Evolutionary conservation across 1,284 basidiomycete species (phyloP).

Genomic region (Leccinum solheimii): DNA sequence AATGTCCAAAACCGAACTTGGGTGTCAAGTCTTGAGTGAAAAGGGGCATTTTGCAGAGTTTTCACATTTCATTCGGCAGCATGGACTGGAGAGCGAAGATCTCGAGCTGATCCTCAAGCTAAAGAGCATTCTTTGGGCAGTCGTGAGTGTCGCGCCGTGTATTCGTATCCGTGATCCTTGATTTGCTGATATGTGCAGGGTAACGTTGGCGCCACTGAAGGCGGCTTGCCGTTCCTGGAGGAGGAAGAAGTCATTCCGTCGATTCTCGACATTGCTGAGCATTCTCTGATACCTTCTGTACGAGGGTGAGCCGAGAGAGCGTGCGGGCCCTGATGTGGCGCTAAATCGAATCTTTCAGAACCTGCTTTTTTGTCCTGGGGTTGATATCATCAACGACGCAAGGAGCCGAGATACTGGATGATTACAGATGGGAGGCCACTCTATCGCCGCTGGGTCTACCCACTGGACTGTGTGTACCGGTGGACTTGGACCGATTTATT

Average conservation of each 20-base stretch:
- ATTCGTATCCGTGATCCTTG: not conserved
- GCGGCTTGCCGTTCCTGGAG: constrained; percentile 92
- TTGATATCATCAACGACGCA: constrained; percentile 73
- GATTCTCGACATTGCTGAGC: constrained; percentile 89
- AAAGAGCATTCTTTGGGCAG: constrained; percentile 96
- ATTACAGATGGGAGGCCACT: constrained; percentile 91
- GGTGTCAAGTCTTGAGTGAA: constrained; percentile 86
- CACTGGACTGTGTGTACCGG: constrained; percentile 88
- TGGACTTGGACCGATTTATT: constrained; percentile 79
- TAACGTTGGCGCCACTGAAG: constrained; percentile 88
- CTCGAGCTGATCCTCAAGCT: constrained; percentile 82
- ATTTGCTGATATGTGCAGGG: constrained; percentile 56
- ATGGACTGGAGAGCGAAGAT: constrained; percentile 85
- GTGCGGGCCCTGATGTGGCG: not conserved
- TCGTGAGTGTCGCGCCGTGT: constrained; percentile 63
- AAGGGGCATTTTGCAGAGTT: constrained; percentile 93
- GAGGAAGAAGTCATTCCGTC: constrained; percentile 91
- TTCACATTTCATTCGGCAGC: constrained; percentile 84
- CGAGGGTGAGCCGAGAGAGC: constrained; percentile 70
- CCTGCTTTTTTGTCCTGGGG: constrained; percentile 95
- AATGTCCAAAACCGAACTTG: constrained; percentile 93
- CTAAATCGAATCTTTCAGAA: constrained; percentile 49
- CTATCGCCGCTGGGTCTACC: constrained; percentile 85
- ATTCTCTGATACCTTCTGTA: constrained; percentile 87
- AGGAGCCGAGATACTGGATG: constrained; percentile 83